Evolutionary conservation across 163 green algal species (phyloP).

Genomic region (Chlamydomonas reinhardtii): DNA sequence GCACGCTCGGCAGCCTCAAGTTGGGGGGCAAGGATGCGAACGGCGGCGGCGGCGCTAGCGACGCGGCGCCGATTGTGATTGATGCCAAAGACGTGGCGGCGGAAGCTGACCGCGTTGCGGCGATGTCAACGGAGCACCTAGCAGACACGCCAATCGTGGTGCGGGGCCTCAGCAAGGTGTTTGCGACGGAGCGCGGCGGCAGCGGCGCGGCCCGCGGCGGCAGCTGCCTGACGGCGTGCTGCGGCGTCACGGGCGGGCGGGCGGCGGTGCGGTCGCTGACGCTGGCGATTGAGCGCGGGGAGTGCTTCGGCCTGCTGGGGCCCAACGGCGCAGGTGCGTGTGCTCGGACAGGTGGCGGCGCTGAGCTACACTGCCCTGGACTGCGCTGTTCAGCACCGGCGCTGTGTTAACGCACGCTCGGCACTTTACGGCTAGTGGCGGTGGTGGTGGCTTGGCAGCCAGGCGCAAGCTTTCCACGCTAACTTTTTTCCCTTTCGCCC

Average conservation of each 20-base stretch:
- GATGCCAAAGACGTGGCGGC: conserved; percentile 23
- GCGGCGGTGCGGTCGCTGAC: conserved; percentile 83
- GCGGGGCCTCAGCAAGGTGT: conserved; percentile 83
- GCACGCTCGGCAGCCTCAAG: neutral
- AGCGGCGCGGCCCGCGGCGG: neutral
- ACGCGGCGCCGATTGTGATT: neutral
- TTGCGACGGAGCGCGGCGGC: neutral
- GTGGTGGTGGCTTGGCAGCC: no score
- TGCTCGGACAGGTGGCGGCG: no score
- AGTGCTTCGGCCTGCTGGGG: conserved; percentile 93
- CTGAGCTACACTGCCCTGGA: no score
- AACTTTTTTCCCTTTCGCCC: no score
- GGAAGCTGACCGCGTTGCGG: conserved; percentile 12
- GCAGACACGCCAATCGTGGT: conserved; percentile 74
- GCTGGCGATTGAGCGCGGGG: conserved; percentile 83
- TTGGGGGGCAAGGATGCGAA: no score
- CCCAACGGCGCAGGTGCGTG: conserved; percentile 72
- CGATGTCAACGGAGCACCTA: conserved; percentile 4
- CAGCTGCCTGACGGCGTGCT: neutral
- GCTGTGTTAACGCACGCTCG: no score
- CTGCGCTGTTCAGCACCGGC: no score
- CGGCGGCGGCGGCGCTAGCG: neutral
- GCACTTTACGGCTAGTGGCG: no score
- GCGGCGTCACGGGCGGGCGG: conserved; percentile 51
- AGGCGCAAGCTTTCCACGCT: no score